phyloP scores from a whole-genome alignment of 768 basidiomycete genomes.

The Cyclocybe cylindracea region DNA sequence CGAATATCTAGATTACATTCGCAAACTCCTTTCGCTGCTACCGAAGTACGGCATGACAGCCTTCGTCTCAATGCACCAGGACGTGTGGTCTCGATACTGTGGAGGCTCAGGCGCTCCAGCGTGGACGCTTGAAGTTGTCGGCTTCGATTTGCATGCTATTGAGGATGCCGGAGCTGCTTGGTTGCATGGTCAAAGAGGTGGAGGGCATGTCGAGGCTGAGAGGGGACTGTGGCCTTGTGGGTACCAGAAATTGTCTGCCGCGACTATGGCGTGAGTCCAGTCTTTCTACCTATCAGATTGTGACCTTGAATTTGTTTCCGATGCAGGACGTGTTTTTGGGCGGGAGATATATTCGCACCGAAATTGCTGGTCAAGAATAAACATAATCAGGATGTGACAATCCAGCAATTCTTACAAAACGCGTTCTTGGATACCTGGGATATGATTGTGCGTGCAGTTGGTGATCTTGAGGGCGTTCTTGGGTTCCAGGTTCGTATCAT shows the following conservation, averaged over 20 bases:
- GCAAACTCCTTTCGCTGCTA: conserved; percentile 62
- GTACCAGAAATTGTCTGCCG: conserved; percentile 89
- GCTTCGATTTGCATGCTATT: conserved; percentile 79
- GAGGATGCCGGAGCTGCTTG: conserved; percentile 89
- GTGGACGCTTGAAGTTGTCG: conserved; percentile 88
- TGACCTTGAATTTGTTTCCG: background rate
- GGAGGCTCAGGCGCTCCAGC: conserved; percentile 97
- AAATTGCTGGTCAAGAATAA: conserved; percentile 57
- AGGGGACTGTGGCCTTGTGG: conserved; percentile 91
- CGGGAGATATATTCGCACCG: conserved; percentile 83
- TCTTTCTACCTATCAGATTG: background rate
- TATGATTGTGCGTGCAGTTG: conserved; percentile 63
- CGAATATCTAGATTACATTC: conserved; percentile 82
- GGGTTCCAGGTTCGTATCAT: conserved; percentile 79
- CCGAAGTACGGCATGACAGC: conserved; percentile 73
- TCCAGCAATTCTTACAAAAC: conserved; percentile 84
- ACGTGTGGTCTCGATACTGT: conserved; percentile 93
- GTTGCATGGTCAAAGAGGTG: conserved; percentile 75
- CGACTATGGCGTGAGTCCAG: conserved; percentile 82
- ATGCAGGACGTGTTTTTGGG: conserved; percentile 89
- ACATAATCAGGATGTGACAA: conserved; percentile 52
- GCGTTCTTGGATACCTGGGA: conserved; percentile 81
- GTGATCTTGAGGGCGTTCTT: conserved; percentile 74
- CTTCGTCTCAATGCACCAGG: conserved; percentile 86
- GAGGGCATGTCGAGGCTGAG: conserved; percentile 75